These are phyloP conservation scores for Picea glauca DNA, from an alignment of 75 land plant genomes.

Conservation along the genomic window DNA sequence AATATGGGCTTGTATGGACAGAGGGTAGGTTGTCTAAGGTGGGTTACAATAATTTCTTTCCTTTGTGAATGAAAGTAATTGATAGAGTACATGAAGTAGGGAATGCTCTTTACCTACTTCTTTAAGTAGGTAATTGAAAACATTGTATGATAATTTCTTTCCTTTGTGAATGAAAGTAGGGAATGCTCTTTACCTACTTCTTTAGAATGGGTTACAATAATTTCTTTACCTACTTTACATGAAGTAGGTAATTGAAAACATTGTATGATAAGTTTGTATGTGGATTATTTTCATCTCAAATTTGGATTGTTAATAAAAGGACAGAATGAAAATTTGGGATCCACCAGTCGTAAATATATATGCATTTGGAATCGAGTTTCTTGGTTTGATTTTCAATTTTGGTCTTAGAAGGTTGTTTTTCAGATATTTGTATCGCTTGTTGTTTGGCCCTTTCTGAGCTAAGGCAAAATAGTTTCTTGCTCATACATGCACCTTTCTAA, in stretches of 20 bases:
- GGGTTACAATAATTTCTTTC: conserved; percentile 4
- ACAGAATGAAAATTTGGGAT: background rate
- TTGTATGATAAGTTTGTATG: background rate
- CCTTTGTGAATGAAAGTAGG: background rate
- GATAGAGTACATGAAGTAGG: background rate
- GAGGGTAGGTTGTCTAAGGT: conserved; percentile 91
- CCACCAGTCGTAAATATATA: background rate
- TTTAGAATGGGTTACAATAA: too few relatives aligned
- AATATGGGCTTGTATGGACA: conserved; percentile 99
- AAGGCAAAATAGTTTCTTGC: too few relatives aligned
- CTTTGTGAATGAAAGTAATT: background rate
- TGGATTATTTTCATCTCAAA: background rate
- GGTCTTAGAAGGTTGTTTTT: background rate
- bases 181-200: too few relatives aligned
- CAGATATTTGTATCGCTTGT: background rate
- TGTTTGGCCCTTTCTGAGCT: too few relatives aligned
- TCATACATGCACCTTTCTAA: too few relatives aligned
- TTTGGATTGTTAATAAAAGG: background rate
- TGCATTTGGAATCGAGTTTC: background rate
- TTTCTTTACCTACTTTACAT: background rate
- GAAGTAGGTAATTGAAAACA: too few relatives aligned
- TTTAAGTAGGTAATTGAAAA: background rate
- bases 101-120: background rate
- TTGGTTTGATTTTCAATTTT: background rate
- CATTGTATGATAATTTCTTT: background rate